phyloP scores from a whole-genome alignment of 2,329 filamentous ascomycete genomes.

The Clarireedia sp. region DNA sequence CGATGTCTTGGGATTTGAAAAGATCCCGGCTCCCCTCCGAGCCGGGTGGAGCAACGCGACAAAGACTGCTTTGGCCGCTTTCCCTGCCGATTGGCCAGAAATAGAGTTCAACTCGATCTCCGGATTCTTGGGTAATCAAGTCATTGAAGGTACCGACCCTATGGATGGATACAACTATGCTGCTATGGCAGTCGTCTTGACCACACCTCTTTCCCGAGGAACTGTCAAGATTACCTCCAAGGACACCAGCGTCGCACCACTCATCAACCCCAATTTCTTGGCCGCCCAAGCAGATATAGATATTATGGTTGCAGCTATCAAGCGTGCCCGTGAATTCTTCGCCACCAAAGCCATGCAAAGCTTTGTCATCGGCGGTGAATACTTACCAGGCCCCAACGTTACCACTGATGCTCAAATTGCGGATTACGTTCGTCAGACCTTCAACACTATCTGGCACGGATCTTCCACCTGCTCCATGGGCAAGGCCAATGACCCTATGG shows the following conservation, averaged over 20 bases:
- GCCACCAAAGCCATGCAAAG: slow-evolving; percentile 12
- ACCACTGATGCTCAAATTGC: slow-evolving; percentile 20
- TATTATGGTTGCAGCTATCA: slow-evolving; percentile 36
- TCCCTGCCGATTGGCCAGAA: slow-evolving; percentile 19
- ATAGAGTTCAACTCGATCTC: slow-evolving; percentile 15
- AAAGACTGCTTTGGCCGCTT: neutral
- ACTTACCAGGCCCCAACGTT: slow-evolving; percentile 14
- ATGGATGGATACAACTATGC: slow-evolving; percentile 8
- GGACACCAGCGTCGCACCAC: slow-evolving; percentile 32
- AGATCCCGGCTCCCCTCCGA: slow-evolving; percentile 10
- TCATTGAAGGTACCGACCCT: slow-evolving; percentile 1
- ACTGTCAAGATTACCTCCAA: slow-evolving; percentile 35
- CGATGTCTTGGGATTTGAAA: slow-evolving; percentile 16
- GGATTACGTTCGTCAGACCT: slow-evolving; percentile 21
- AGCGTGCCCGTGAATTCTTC: slow-evolving; percentile 33
- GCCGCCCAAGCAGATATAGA: slow-evolving; percentile 36
- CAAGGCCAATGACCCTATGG: slow-evolving; percentile 31
- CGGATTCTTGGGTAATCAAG: slow-evolving; percentile 1
- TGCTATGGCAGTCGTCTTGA: slow-evolving; percentile 25
- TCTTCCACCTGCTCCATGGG: slow-evolving; percentile 52
- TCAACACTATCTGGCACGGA: slow-evolving; percentile 40
- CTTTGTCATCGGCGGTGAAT: slow-evolving; percentile 15
- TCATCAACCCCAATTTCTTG: slow-evolving; percentile 39
- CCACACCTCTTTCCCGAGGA: slow-evolving; percentile 37
- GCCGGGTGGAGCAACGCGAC: slow-evolving; percentile 1